These are phyloP conservation scores for Cercospora berteroae DNA, from an alignment of 2,329 filamentous ascomycete genomes.

Conservation along the genomic window DNA sequence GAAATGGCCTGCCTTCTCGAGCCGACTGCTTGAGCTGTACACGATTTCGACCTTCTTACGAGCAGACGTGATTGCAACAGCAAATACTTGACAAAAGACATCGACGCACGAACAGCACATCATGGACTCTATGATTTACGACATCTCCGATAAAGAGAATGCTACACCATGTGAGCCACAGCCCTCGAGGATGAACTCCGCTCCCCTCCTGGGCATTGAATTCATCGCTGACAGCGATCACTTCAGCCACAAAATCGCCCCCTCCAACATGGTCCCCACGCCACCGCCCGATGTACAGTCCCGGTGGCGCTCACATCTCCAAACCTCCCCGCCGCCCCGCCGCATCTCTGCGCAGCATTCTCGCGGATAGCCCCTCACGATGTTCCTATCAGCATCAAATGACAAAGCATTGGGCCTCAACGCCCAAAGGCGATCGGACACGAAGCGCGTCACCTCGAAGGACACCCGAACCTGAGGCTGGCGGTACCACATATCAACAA, in stretches of 20 bases:
- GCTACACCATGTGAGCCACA: background rate
- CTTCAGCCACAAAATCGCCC: background rate
- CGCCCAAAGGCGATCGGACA: background rate
- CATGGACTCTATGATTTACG: background rate
- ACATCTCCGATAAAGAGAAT: conserved; percentile 1
- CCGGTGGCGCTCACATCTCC: conserved; percentile 4
- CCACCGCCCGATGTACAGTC: background rate
- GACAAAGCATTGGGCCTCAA: conserved; percentile 8
- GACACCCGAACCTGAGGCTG: background rate
- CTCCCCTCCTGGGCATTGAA: background rate
- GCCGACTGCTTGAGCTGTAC: background rate
- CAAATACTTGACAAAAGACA: background rate
- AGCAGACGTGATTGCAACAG: background rate
- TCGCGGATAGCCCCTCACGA: conserved; percentile 8
- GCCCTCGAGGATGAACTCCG: background rate
- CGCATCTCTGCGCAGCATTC: background rate
- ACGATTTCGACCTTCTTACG: background rate
- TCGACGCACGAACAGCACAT: background rate
- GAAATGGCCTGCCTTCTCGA: background rate
- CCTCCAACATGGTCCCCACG: background rate
- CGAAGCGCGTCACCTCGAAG: conserved; percentile 2
- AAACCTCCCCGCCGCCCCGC: background rate
- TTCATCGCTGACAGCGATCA: background rate
- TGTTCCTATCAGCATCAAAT: conserved; percentile 8
- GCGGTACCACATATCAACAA: background rate